Base-by-base conservation (phyloP, 805 yeast species). In the Schwanniomyces polymorphus region DNA sequence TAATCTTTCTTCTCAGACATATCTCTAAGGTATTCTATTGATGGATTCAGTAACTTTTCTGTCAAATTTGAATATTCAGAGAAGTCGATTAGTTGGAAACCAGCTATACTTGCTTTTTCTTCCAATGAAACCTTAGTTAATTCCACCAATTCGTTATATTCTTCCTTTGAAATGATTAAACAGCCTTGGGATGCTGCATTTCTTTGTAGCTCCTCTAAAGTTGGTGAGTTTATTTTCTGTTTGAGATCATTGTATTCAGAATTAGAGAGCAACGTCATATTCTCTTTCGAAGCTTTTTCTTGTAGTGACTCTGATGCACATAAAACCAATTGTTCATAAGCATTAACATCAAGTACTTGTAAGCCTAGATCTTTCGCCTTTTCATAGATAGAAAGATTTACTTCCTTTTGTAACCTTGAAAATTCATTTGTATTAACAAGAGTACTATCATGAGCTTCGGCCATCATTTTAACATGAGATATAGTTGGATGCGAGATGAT, bases 51-150 rank as follows among this genome's bases (percentile, higher is more conserved):
- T 23, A 37, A 37, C 6, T 37, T 50, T 12, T 41, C 51, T 27
- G 55, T 41, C 39, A 73, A 46, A 2, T 48, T 52, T 3, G 58
- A 57, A 42, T 60, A 67, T 7, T 60, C 60, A 3, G 39, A 28
- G 18, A 45, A 37, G 11, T 51, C 35, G 6, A 60, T 38, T 7
- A 65, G 29, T 27, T 51, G 46, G 17, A 43, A 33, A 7, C 49
- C 41, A 5, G 38, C 34, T 21, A 28, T 43, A 44, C 41, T 34
- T 18, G 53, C 51, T 39, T 44, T 45, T 8, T 6, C 21, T n/a
- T 56, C 55, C 16, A 53, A 37, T 4, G 53, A 35, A 35, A 52
- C 51, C 3, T 29, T 43, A 9, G 53, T 48, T 27, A 29, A 38
- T 8, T 38, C 28, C 17, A 44, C 46, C 25, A 60, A 44, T 2